Percentiles rank a stretch among this genome's conserved stretches.
These are phyloP conservation scores for Puya raimondii DNA, from an alignment of 176 grass and related monocot species.

Conservation along the genomic window DNA sequence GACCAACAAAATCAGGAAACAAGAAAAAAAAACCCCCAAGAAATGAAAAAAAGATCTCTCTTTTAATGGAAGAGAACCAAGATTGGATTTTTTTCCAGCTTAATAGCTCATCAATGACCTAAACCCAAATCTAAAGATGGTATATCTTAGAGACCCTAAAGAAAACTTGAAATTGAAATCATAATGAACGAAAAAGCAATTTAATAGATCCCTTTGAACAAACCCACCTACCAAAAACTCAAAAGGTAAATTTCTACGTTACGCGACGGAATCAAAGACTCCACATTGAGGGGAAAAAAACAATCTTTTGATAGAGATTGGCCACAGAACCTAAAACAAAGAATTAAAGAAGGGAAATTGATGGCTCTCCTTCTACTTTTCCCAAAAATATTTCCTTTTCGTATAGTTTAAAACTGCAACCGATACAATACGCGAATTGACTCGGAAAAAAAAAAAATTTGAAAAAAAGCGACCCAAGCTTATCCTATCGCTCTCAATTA, in stretches of 20 bases:
- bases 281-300: background rate
- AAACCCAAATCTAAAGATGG: background rate
- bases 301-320: background rate
- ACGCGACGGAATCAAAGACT: background rate
- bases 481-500: background rate
- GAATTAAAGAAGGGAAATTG: conserved; percentile 1
- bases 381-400: too few relatives aligned
- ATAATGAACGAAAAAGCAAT: background rate
- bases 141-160: background rate
- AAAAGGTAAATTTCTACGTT: too few relatives aligned
- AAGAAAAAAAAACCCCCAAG: background rate
- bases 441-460: background rate
- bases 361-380: background rate
- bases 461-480: background rate
- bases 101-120: too few relatives aligned
- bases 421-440: background rate
- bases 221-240: too few relatives aligned
- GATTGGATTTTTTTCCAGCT: background rate
- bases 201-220: too few relatives aligned
- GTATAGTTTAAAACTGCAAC: background rate
- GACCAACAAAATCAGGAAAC: background rate
- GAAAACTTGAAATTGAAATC: background rate
- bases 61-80: background rate
- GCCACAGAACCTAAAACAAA: background rate
- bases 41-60: background rate